phyloP scores from a whole-genome alignment of 768 basidiomycete species.

The Termitomyces titanicus region DNA sequence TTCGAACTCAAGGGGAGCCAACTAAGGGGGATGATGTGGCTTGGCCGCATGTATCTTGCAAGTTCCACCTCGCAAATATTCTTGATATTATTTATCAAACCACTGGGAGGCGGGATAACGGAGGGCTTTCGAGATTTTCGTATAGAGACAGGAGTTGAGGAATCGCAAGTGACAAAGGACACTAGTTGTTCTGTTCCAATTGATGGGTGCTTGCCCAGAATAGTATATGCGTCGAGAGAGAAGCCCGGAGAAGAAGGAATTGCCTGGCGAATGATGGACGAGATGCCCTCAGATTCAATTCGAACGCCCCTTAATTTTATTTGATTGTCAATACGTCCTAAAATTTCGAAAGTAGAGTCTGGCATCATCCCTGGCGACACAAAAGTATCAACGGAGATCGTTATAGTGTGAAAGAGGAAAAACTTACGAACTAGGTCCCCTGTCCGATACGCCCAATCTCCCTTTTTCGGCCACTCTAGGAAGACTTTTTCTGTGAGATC shows the following conservation, averaged over 20 bases:
- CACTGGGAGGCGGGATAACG: constrained; percentile 18
- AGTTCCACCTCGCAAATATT: constrained; percentile 36
- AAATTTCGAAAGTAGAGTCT: constrained; percentile 43
- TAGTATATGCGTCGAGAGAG: constrained; percentile 35
- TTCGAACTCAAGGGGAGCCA: constrained; percentile 44
- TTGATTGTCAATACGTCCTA: constrained; percentile 49
- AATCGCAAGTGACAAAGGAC: constrained; percentile 42
- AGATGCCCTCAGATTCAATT: constrained; percentile 51
- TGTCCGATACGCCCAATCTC: constrained; percentile 42
- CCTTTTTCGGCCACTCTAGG: constrained; percentile 38
- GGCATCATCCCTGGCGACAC: constrained; percentile 40
- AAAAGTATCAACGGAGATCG: background rate
- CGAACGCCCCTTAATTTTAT: constrained; percentile 51
- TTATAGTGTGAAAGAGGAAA: background rate
- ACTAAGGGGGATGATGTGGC: constrained; percentile 43
- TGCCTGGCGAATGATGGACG: constrained; percentile 37
- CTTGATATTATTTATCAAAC: constrained; percentile 28
- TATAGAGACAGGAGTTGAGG: constrained; percentile 28
- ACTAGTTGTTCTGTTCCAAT: constrained; percentile 43
- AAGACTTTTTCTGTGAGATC: constrained; percentile 44
- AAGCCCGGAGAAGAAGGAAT: constrained; percentile 18
- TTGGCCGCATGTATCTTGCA: constrained; percentile 49
- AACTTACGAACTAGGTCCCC: constrained; percentile 43
- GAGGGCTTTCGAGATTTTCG: constrained; percentile 28
- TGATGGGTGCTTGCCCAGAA: constrained; percentile 39